Evolutionary conservation across 495 filamentous ascomycete genomes (phyloP).

Genomic region (Annulohypoxylon bovei): DNA sequence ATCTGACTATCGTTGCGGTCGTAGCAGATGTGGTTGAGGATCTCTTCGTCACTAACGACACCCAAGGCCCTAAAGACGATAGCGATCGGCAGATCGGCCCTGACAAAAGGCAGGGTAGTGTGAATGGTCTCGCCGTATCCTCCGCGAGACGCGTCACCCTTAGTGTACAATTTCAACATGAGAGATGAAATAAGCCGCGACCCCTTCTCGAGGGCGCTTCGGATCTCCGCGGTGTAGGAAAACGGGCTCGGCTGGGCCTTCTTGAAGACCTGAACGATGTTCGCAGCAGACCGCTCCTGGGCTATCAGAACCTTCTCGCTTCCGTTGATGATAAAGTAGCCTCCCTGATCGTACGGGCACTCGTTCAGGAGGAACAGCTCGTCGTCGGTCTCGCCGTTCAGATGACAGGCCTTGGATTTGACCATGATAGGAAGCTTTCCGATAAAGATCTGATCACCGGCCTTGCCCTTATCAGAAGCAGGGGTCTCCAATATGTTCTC

Average conservation of each 20-base stretch:
- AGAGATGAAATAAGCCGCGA: conserved; percentile 91
- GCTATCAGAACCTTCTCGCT: conserved; percentile 99
- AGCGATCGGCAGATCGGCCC: conserved; percentile 89
- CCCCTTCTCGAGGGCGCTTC: conserved; percentile 95
- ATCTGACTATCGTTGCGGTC: conserved; percentile 94
- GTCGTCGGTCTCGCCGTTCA: conserved; percentile 81
- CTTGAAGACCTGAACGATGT: conserved; percentile 98
- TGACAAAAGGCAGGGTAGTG: conserved; percentile 90
- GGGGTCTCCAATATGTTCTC: conserved; percentile 48
- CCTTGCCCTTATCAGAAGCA: conserved; percentile 50
- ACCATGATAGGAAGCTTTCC: conserved; percentile 98
- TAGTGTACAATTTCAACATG: conserved; percentile 85
- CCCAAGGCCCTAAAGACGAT: conserved; percentile 96
- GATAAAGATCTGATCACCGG: conserved; percentile 71
- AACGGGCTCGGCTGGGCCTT: conserved; percentile 88
- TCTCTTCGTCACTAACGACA: conserved; percentile 97
- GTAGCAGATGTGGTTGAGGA: conserved; percentile 96
- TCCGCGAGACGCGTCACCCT: conserved; percentile 79
- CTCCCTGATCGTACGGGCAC: conserved; percentile 96
- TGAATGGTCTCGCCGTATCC: conserved; percentile 87
- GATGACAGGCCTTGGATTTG: conserved; percentile 90
- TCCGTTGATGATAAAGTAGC: conserved; percentile 99
- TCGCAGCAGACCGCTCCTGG: conserved; percentile 95
- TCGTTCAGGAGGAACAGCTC: conserved; percentile 88
- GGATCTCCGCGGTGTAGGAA: conserved; percentile 93